Percentiles rank a stretch among this genome's conserved stretches.
Conservation (phyloP, 2,329 filamentous ascomycete genomes). For the Penicillium sumatraense region DNA sequence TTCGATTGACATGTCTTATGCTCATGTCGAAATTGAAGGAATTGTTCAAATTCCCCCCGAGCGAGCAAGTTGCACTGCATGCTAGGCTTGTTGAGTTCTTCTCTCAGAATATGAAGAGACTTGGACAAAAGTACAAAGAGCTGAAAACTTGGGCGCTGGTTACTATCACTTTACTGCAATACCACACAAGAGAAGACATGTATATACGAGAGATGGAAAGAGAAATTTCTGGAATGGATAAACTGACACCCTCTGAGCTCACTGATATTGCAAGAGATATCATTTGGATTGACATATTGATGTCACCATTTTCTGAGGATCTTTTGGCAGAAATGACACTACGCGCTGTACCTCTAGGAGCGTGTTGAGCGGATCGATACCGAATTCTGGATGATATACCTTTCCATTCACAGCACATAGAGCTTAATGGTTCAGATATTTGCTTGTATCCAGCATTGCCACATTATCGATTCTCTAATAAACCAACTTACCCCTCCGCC, state of each 20-base stretch:
- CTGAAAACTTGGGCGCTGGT: not conserved
- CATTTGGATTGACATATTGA: not conserved
- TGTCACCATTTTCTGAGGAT: not conserved
- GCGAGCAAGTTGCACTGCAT: not conserved
- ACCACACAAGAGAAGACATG: not conserved
- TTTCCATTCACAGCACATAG: too few relatives aligned
- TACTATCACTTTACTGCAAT: not conserved
- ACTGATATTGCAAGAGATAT: not conserved
- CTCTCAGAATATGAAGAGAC: not conserved
- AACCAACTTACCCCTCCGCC: too few relatives aligned
- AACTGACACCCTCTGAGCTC: not conserved
- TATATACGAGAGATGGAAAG: not conserved
- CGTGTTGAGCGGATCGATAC: too few relatives aligned
- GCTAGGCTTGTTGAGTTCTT: not conserved
- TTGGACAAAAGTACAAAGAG: not conserved
- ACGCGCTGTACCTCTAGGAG: too few relatives aligned
- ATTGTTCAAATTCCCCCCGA: not conserved
- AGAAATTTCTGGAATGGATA: not conserved
- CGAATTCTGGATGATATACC: too few relatives aligned
- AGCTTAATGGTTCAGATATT: too few relatives aligned
- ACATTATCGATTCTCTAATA: too few relatives aligned
- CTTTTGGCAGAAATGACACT: not conserved
- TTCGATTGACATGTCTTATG: not conserved
- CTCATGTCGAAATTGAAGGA: not conserved
- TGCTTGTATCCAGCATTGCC: too few relatives aligned